Conservation (phyloP, 306 rosid genomes). For the Quercus bicolor region DNA sequence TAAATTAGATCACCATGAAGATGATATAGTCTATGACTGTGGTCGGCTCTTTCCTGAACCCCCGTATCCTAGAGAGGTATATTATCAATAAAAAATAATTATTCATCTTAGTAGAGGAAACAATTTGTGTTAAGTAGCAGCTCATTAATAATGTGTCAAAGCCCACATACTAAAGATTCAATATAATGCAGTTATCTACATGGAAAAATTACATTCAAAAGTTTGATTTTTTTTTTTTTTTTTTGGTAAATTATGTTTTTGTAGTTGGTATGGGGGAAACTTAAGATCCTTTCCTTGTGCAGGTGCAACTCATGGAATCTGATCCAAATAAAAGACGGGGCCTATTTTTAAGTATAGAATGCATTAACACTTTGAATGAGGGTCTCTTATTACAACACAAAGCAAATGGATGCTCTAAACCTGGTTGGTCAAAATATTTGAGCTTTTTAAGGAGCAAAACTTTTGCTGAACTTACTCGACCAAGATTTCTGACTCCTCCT, state of each 20-base stretch:
- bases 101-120: constrained; percentile 5
- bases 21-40: constrained; percentile 75
- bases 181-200: constrained; percentile 2
- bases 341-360: constrained; percentile 67
- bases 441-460: constrained; percentile 84
- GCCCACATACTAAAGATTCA: not conserved
- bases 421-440: constrained; percentile 75
- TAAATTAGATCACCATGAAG: constrained; percentile 79
- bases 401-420: constrained; percentile 81
- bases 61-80: constrained; percentile 93
- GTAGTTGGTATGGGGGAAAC: constrained; percentile 6
- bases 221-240: too few species aligned
- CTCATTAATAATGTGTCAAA: not conserved
- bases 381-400: constrained; percentile 82
- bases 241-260: not conserved
- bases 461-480: constrained; percentile 72
- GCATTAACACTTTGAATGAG: constrained; percentile 78
- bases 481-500: constrained; percentile 63
- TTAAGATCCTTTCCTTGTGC: constrained; percentile 27
- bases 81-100: constrained; percentile 9
- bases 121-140: not conserved
- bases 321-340: constrained; percentile 56
- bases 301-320: constrained; percentile 64
- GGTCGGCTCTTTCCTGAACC: constrained; percentile 86
- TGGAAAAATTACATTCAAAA: not conserved